Base-by-base conservation (phyloP, 2,329 filamentous ascomycete species). In the Aspergillus pseudoviridinutans region DNA sequence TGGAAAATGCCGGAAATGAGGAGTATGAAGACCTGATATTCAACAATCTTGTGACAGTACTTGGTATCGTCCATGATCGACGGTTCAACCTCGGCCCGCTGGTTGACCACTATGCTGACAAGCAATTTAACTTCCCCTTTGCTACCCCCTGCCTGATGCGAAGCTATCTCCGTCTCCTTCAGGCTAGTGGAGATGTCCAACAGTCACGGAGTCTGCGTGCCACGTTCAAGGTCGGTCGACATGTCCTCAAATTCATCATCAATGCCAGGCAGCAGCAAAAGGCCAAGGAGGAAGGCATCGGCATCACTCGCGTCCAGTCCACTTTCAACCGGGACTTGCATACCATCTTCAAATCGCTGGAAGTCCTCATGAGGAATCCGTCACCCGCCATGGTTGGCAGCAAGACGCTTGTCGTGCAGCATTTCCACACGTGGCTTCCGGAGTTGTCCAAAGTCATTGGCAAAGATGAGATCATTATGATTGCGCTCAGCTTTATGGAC, bases 381-480 rank as follows among this genome's bases (percentile, higher is more conserved):
- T 89, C 91, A 2, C 90, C 94, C 0, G 87, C 92, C 20, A 79
- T 97, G 25, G 90, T 97, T 14, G 94, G 94, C 35, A 97, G 90
- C 61, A 96, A 99, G 76, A 97, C 94, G 0, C 79, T 99, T 51
- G 87, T 95, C 2, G 92, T 97, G 12, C 94, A 99, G 74, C 91
- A 97, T 72, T 96, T 97, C 72, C 93, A 97, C 70, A 90, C 90
- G 0, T 99, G 94, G 94, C 79, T 99, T n/a, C 93, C 94, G 0
- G 93, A 97, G 70, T 84, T 99, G 9, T 82, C 85, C 0, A 86
- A 87, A 1, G 81, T 94, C 41, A 82, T 97, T 69, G 84, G 83
- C 3, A 87, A 88, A 0, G 88, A 92, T 66, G 93, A 97, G 71
- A 93, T 97, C 49, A 79, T 97, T 53, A 89, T 96, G 67, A 89